Evolutionary conservation across 2,329 filamentous ascomycete genomes (phyloP), one percentile per base, ranked within the genome.

Genomic region (Aspergillus viridinutans): DNA sequence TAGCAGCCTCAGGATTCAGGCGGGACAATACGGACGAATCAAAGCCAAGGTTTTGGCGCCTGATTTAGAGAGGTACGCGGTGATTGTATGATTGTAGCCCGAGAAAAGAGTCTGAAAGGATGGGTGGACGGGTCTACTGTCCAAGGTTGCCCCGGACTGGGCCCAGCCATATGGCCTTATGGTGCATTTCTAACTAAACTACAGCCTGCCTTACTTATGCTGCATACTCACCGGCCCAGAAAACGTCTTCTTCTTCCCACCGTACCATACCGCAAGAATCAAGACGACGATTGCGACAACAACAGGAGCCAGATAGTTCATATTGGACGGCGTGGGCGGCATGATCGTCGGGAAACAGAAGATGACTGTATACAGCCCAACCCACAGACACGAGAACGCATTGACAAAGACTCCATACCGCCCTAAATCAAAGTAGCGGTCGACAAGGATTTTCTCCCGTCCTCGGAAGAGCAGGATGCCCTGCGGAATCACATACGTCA

Each of bases 361-460:
- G 43, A 82, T 78, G 1, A 80, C 58, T 38, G 78, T 74, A 0
- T 76, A 76, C 6, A 81, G 58, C 0, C 71, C 47, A 21, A 80
- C 72, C 78, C 79, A 83, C 1, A 72, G 54, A 17, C 77, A 65
- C 0, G 76, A 72, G 6, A 80, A 54, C 0, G 72, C n/a, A 28
- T 82, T 82, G 42, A 74, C 50, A 1, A 68, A 55, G 0, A 65
- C 55, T 1, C 78, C 78, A 14, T 72, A 50, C 0, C 50, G 58
- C 0, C 75, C 74, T 26, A 81, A 61, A 25, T 57, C 64, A 35
- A 70, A 69, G 7, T 65, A 59, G 8, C 69, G 61, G 43, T 63
- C 53, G 7, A 61, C 57, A 3, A 67, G 64, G 2, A 62, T 26
- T 0, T 55, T 59, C 12, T 62, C 54, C 14, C 77, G 70, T 0